A percentile compares a stretch with the other conserved stretches of the same genome.
Evolutionary conservation across 2,329 filamentous ascomycete species (phyloP).

Genomic region (Beauveria caledonica): DNA sequence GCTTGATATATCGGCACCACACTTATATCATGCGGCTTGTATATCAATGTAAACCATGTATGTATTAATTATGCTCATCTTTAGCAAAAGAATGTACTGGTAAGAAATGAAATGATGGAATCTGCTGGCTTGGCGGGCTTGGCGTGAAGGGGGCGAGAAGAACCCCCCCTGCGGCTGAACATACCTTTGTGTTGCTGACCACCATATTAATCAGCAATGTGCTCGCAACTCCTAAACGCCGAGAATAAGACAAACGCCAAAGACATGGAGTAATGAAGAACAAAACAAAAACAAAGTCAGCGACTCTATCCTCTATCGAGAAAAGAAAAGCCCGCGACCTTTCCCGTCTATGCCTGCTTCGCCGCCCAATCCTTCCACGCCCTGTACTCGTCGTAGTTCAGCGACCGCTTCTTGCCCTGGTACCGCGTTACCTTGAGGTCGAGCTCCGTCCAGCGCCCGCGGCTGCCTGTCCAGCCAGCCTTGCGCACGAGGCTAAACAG

Average conservation of each 20-base stretch:
- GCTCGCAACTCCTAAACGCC: no score
- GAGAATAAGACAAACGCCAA: no score
- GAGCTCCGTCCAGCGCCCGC: constrained; percentile 70
- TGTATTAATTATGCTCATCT: no score
- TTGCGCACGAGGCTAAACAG: constrained; percentile 87
- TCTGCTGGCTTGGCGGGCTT: no score
- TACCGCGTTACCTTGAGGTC: constrained; percentile 75
- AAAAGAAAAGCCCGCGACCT: neutral
- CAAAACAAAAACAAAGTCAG: neutral
- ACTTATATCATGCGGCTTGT: neutral
- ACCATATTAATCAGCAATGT: no score
- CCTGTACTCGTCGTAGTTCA: constrained; percentile 67
- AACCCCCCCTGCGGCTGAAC: no score
- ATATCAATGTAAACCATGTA: no score
- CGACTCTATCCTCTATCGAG: neutral
- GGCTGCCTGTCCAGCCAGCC: constrained; percentile 82
- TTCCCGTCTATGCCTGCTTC: constrained; percentile 13
- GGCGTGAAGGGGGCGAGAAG: no score
- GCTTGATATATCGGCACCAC: neutral
- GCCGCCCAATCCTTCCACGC: constrained; percentile 69
- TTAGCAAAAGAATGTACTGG: no score
- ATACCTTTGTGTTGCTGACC: no score
- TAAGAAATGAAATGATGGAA: neutral
- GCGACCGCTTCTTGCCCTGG: constrained; percentile 69
- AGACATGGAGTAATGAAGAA: neutral